phyloP scores from a whole-genome alignment of 2,329 filamentous ascomycete species.

The Microsporum ferrugineum region DNA sequence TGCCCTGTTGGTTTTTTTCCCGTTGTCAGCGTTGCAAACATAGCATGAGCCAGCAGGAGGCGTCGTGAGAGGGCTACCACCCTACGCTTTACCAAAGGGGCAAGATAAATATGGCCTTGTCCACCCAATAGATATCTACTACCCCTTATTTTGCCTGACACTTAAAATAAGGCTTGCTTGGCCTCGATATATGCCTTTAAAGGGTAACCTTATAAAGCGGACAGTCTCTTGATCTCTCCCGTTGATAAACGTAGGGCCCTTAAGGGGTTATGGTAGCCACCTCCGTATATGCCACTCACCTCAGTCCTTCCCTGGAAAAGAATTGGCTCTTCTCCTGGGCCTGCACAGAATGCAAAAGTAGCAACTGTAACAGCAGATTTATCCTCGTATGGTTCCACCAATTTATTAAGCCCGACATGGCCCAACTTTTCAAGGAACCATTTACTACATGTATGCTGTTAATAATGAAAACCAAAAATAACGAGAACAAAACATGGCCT shows the following conservation, averaged over 20 bases:
- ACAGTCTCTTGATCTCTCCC: not conserved
- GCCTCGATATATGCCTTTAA: not conserved
- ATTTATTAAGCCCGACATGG: conserved; percentile 74
- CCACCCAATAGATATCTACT: not conserved
- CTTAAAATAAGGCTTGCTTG: too few species aligned
- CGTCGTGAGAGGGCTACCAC: not conserved
- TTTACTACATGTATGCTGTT: conserved; percentile 51
- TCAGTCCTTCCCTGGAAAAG: conserved; percentile 86
- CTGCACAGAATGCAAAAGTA: conserved; percentile 84
- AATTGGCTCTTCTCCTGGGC: conserved; percentile 70
- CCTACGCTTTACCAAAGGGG: not conserved
- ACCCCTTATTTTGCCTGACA: too few species aligned
- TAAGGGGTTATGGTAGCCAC: not conserved
- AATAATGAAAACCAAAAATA: not conserved
- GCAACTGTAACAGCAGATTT: conserved; percentile 89
- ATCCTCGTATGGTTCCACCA: conserved; percentile 78
- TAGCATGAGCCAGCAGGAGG: too few species aligned
- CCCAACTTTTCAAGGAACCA: conserved; percentile 82
- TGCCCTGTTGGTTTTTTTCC: conserved; percentile 41
- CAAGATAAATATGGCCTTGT: not conserved
- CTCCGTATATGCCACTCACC: conserved; percentile 33
- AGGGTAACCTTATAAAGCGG: not conserved
- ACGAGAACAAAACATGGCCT: not conserved
- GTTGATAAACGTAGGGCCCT: not conserved
- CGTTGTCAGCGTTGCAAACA: not conserved